Evolutionary conservation across 345 rosid genomes (phyloP).

Genomic region (Durio zibethinus): DNA sequence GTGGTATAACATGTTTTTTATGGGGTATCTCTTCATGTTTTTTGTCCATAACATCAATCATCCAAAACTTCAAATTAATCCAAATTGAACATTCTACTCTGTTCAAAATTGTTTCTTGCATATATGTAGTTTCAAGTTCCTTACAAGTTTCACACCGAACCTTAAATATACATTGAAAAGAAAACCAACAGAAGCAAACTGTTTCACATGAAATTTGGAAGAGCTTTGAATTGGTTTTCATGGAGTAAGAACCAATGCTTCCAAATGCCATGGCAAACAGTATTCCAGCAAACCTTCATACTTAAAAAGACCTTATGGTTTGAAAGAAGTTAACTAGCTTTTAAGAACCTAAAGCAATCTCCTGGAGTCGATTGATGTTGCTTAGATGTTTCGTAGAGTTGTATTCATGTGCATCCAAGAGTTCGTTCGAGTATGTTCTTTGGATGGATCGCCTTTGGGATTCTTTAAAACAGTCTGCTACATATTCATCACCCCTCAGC

Average conservation of each 20-base stretch:
- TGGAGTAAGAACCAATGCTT: neutral
- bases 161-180: no score
- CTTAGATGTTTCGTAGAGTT: constrained; percentile 64
- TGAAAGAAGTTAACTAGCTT: neutral
- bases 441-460: constrained; percentile 30
- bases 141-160: constrained; percentile 5
- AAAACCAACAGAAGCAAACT: constrained; percentile 3
- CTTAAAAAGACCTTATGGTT: neutral
- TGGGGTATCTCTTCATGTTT: neutral
- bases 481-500: constrained; percentile 56
- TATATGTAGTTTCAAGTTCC: neutral
- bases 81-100: neutral
- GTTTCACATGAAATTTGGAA: constrained; percentile 32
- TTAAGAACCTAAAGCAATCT: constrained; percentile 62
- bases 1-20: neutral
- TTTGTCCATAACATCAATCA: neutral
- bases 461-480: constrained; percentile 26
- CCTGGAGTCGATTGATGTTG: constrained; percentile 50
- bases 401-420: constrained; percentile 62
- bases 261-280: constrained; percentile 29
- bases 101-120: neutral
- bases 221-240: neutral
- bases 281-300: constrained; percentile 6
- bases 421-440: constrained; percentile 72
- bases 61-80: neutral